Percentiles rank a stretch among this genome's conserved stretches.
These are phyloP conservation scores for Suillus variegatus DNA, from an alignment of 768 basidiomycete genomes.

Conservation along the genomic window DNA sequence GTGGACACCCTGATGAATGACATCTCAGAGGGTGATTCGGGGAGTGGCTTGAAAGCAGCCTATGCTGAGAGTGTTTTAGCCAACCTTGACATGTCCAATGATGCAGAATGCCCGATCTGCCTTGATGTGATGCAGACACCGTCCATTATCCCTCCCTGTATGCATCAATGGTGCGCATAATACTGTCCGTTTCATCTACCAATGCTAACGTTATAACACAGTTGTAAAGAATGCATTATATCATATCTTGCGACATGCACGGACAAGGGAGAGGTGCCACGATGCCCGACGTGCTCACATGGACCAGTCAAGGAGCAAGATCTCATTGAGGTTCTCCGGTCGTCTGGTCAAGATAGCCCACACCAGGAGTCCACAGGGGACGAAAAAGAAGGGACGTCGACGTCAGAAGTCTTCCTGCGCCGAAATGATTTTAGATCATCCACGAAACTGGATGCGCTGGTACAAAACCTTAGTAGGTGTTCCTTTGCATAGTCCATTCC, in stretches of 20 bases:
- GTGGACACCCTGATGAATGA: slow-evolving; percentile 60
- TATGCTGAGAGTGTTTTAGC: slow-evolving; percentile 70
- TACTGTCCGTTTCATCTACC: background rate
- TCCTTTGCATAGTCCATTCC: background rate
- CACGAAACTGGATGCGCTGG: slow-evolving; percentile 86
- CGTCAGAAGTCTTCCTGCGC: slow-evolving; percentile 56
- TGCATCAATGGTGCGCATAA: slow-evolving; percentile 65
- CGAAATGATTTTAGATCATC: slow-evolving; percentile 87
- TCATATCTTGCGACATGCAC: slow-evolving; percentile 69
- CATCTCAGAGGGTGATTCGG: slow-evolving; percentile 41
- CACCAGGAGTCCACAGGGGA: slow-evolving; percentile 17
- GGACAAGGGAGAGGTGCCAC: slow-evolving; percentile 66
- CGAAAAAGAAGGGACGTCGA: slow-evolving; percentile 20
- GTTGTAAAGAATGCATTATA: slow-evolving; percentile 91
- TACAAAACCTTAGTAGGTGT: slow-evolving; percentile 65
- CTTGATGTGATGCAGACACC: slow-evolving; percentile 74
- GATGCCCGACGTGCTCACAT: slow-evolving; percentile 79
- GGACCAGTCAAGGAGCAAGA: slow-evolving; percentile 68
- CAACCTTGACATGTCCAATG: slow-evolving; percentile 47
- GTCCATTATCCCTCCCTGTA: slow-evolving; percentile 70
- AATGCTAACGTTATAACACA: slow-evolving; percentile 27
- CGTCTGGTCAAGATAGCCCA: slow-evolving; percentile 12
- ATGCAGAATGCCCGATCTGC: slow-evolving; percentile 82
- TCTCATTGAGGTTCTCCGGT: slow-evolving; percentile 61
- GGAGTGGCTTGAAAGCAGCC: slow-evolving; percentile 34